Evolutionary conservation across 2,329 filamentous ascomycete species (phyloP).

Genomic region (Sarocladium strictum): DNA sequence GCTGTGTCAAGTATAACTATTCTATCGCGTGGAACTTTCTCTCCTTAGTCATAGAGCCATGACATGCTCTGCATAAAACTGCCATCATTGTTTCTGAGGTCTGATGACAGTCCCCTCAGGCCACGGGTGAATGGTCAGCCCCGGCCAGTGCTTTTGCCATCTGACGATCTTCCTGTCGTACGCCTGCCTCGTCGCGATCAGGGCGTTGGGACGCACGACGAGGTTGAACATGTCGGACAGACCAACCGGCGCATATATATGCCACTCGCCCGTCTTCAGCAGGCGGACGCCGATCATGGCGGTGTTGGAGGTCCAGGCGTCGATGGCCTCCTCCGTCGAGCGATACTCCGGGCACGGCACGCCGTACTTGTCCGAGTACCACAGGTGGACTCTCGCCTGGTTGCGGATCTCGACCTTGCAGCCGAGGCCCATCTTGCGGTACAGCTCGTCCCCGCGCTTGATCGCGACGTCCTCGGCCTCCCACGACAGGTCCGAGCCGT

Average conservation of each 20-base stretch:
- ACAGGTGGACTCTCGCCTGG: constrained; percentile 31
- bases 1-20: too few species aligned
- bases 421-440: constrained; percentile 19
- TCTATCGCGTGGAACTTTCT: too few species aligned
- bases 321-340: constrained; percentile 26
- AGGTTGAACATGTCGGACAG: constrained; percentile 29
- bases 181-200: constrained; percentile 18
- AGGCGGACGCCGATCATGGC: constrained; percentile 26
- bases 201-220: constrained; percentile 25
- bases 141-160: constrained; percentile 25
- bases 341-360: constrained; percentile 22
- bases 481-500: constrained; percentile 26
- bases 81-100: neutral
- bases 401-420: constrained; percentile 31
- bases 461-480: constrained; percentile 30
- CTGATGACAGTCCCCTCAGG: constrained; percentile 12
- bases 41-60: too few species aligned
- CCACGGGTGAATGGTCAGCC: constrained; percentile 22
- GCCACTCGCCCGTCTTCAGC: constrained; percentile 18
- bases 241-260: constrained; percentile 28
- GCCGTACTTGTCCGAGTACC: constrained; percentile 28
- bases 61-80: too few species aligned
- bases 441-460: constrained; percentile 22
- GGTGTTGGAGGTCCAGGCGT: constrained; percentile 28
- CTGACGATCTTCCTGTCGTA: constrained; percentile 26